phyloP scores from a whole-genome alignment of 1,139 yeast genomes.

The Suhomyces ambrosiae region DNA sequence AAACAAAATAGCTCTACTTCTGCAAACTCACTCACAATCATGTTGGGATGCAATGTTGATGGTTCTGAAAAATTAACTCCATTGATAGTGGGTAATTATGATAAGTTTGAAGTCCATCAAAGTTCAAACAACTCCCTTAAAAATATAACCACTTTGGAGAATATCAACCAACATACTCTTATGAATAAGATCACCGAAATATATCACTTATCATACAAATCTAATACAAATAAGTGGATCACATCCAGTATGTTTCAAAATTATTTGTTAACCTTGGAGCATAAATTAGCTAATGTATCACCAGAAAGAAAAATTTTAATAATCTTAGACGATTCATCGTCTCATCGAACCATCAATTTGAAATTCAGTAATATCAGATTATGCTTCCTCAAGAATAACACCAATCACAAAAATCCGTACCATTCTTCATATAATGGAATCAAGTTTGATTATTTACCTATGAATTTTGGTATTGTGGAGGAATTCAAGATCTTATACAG shows the following conservation, averaged over 20 bases:
- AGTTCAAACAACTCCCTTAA: slow-evolving; percentile 37
- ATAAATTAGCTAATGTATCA: slow-evolving; percentile 43
- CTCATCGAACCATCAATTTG: slow-evolving; percentile 61
- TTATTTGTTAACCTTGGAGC: slow-evolving; percentile 61
- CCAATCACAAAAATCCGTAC: slow-evolving; percentile 44
- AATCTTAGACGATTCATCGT: slow-evolving; percentile 61
- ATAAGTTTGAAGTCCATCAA: slow-evolving; percentile 49
- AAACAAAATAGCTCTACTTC: slow-evolving; percentile 46
- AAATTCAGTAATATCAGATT: slow-evolving; percentile 55
- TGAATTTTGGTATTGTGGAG: slow-evolving; percentile 65
- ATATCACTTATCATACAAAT: slow-evolving; percentile 57
- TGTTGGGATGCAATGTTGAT: slow-evolving; percentile 64
- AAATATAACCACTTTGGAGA: slow-evolving; percentile 17
- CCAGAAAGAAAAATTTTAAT: slow-evolving; percentile 54
- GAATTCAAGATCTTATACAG: slow-evolving; percentile 63
- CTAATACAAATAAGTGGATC: slow-evolving; percentile 65
- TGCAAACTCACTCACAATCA: slow-evolving; percentile 58
- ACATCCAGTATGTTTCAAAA: slow-evolving; percentile 68
- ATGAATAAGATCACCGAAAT: slow-evolving; percentile 53
- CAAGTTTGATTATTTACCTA: slow-evolving; percentile 56
- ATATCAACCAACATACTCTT: slow-evolving; percentile 26
- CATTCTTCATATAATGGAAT: slow-evolving; percentile 38
- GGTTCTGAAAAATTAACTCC: slow-evolving; percentile 66
- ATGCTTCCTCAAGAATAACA: slow-evolving; percentile 44
- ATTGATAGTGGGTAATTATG: slow-evolving; percentile 61